Base-by-base conservation (phyloP, 2,329 filamentous ascomycete species). In the Leptographium lundbergii region DNA sequence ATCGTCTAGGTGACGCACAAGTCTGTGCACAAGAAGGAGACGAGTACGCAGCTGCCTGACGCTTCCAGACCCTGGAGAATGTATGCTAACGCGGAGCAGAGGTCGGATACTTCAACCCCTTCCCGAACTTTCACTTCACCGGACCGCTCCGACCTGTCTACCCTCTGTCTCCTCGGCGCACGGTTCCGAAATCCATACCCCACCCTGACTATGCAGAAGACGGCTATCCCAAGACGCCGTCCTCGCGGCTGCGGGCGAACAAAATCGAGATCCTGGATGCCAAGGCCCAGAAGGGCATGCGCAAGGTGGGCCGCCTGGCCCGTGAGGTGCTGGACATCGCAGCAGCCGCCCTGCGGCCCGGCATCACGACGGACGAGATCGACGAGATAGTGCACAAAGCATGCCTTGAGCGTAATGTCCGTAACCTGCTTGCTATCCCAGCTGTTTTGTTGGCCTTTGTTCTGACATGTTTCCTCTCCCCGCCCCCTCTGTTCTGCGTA, bases 371-470 rank as follows among this genome's bases (percentile, higher is more conserved):
- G 7, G 94, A 99, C 69, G 86, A 95, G 67, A 90, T 99, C 61
- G 94, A 99, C 69, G 87, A 95, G 73, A 78, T 97, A 63, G 91
- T 96, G 48, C 94, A 99, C 77, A 89, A 96, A 66, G 94, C 92
- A 57, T 96, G 90, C 70, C 77, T 97, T 64, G 92, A 96, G 74
- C 83, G 94, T 73, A 82, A 96, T 65, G 92, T 96, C 75, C 75
- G 88, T 59, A 1, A 22, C 51, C 24, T 25, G 9, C n/a, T 47
- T 24, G 27, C 19, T 17, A 29, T 36, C 32, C 10, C 39, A 27
- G 10, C 39, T 25, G 32, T 7, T 19, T 1, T 60, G 7, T 22
- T 10, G 7, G 17, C 11, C 17, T n/a, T 7, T 32, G 24, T 36
- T 25, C 58, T 48, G 19, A 54, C 54, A 24, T n/a, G 13, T 53